These are phyloP conservation scores for Heliamphora pulchella DNA, from an alignment of 179 eudicot genomes.

Conservation along the genomic window DNA sequence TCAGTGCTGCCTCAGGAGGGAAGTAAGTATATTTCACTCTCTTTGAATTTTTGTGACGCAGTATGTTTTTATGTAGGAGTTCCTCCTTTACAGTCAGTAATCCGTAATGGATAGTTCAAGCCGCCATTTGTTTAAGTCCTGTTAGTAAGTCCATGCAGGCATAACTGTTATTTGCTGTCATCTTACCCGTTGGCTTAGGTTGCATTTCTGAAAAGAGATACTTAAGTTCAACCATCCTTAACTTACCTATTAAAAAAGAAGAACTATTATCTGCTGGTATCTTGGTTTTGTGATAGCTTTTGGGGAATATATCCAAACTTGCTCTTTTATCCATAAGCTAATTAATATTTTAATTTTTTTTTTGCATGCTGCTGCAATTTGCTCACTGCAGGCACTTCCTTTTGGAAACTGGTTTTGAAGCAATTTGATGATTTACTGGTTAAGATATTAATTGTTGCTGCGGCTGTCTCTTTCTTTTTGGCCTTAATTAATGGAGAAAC, in stretches of 20 bases:
- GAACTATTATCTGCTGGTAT: conserved; percentile 5
- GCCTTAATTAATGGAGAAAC: conserved; percentile 93
- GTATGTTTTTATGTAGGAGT: not conserved
- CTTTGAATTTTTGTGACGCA: conserved; percentile 2
- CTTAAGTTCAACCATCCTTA: not conserved
- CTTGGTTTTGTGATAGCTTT: conserved; percentile 6
- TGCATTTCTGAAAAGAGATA: not conserved
- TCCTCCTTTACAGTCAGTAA: not conserved
- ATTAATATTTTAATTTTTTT: not conserved
- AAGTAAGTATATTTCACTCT: conserved; percentile 47
- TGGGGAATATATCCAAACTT: not conserved
- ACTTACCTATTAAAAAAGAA: not conserved
- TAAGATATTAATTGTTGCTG: conserved; percentile 93
- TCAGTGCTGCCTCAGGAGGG: conserved; percentile 82
- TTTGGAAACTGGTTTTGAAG: conserved; percentile 92
- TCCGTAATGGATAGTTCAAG: not conserved
- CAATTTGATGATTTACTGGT: conserved; percentile 98
- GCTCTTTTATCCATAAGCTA: not conserved
- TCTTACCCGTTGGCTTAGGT: not conserved
- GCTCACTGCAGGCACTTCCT: conserved; percentile 75
- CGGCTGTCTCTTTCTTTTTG: conserved; percentile 77
- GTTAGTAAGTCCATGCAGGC: not conserved
- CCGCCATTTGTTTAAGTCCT: not conserved
- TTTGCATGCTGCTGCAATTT: not conserved
- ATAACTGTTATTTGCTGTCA: not conserved